A percentile compares a stretch with the other conserved stretches of the same genome.
Conservation (phyloP, 2,329 filamentous ascomycete genomes). For the Mollisia scopiformis region DNA sequence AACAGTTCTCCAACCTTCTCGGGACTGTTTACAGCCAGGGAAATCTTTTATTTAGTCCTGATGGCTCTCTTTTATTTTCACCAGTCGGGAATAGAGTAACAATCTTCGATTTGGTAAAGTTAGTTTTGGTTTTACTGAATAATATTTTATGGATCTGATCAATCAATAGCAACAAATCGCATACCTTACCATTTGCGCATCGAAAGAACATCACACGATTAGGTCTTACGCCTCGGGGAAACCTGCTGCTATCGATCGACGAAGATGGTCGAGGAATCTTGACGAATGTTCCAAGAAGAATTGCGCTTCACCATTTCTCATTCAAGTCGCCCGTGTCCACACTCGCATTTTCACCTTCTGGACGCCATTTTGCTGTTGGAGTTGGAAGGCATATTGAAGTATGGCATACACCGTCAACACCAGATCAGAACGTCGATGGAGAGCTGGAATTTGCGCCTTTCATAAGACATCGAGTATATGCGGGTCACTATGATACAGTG, state of each 20-base stretch:
- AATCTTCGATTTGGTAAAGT: slow-evolving; percentile 96
- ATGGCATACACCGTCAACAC: slow-evolving; percentile 93
- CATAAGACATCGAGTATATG: slow-evolving; percentile 82
- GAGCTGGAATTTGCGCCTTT: slow-evolving; percentile 96
- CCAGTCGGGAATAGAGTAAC: slow-evolving; percentile 96
- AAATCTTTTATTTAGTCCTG: slow-evolving; percentile 93
- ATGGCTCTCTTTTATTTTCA: slow-evolving; percentile 93
- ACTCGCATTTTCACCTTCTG: slow-evolving; percentile 88
- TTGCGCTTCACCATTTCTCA: slow-evolving; percentile 93
- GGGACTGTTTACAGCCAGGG: slow-evolving; percentile 98
- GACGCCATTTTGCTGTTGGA: slow-evolving; percentile 86
- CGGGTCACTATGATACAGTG: slow-evolving; percentile 86
- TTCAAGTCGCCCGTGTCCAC: slow-evolving; percentile 83
- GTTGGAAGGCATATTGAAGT: slow-evolving; percentile 88
- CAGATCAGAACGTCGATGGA: slow-evolving; percentile 76
- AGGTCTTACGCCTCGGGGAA: slow-evolving; percentile 86
- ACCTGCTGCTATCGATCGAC: slow-evolving; percentile 90
- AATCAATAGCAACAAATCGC: slow-evolving; percentile 73
- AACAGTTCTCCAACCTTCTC: slow-evolving; percentile 93
- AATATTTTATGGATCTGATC: slow-evolving; percentile 11
- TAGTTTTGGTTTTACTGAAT: slow-evolving; percentile 2
- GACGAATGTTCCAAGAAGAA: slow-evolving; percentile 84
- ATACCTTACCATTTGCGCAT: slow-evolving; percentile 87
- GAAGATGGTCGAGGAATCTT: slow-evolving; percentile 93
- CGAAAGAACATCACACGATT: slow-evolving; percentile 90